Evolutionary conservation across 2,329 filamentous ascomycete species (phyloP).

Genomic region (Chaetoscypha palmicola): DNA sequence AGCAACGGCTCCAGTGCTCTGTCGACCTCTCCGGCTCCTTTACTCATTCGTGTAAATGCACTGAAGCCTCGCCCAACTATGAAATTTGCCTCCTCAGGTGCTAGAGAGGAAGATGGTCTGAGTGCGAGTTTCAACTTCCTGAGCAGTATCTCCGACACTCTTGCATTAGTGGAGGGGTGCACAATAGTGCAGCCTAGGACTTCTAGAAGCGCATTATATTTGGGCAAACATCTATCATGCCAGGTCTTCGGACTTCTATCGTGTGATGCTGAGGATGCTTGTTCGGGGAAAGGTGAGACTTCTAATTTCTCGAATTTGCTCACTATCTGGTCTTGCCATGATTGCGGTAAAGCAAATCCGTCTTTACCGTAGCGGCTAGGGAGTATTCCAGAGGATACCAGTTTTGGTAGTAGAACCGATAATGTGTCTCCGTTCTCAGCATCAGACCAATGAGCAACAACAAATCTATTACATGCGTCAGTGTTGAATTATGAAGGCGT

Average conservation of each 20-base stretch:
- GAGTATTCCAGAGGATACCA: conserved; percentile 51
- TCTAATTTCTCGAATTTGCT: conserved; percentile 61
- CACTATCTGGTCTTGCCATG: conserved; percentile 68
- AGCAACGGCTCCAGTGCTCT: conserved; percentile 57
- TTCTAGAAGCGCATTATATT: conserved; percentile 60
- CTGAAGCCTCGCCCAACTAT: conserved; percentile 69
- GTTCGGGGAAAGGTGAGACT: conserved; percentile 57
- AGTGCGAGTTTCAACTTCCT: conserved; percentile 60
- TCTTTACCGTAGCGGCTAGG: conserved; percentile 46
- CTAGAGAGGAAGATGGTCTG: conserved; percentile 50
- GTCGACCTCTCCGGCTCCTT: conserved; percentile 51
- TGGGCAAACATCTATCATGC: conserved; percentile 57
- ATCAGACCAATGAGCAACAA: conserved; percentile 66
- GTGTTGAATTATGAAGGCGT: background rate
- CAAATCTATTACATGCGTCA: conserved; percentile 48
- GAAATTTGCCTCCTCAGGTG: conserved; percentile 61
- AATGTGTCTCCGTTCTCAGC: conserved; percentile 58
- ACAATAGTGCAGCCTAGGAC: conserved; percentile 55
- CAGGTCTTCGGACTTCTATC: conserved; percentile 55
- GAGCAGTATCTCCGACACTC: conserved; percentile 58
- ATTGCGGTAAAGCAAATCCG: conserved; percentile 51
- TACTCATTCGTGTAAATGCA: conserved; percentile 61
- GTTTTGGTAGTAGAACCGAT: conserved; percentile 59
- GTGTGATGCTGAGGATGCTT: conserved; percentile 43
- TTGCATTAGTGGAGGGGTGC: conserved; percentile 58